Base-by-base conservation (phyloP, 352 stramenopile species). In the Pythium sp. region DNA sequence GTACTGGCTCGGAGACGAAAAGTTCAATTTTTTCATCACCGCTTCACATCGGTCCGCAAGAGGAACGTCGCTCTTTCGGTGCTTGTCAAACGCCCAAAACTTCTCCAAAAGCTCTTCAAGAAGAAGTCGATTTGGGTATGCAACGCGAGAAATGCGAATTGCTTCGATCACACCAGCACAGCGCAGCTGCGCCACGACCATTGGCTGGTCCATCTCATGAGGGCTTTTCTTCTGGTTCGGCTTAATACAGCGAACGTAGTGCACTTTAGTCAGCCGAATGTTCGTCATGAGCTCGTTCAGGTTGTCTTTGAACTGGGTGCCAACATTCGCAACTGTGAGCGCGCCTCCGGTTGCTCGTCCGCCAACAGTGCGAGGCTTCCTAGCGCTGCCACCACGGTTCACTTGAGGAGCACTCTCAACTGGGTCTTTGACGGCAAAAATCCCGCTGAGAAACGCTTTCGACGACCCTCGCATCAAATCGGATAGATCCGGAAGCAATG, bases 171-270 rank as follows among this genome's bases (percentile, higher is more conserved):
- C 97, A 78, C 98, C 98, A 74, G 96, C 96, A 72, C 99, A 99
- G 20, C 91, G 86, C 15, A 99, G 72, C 81, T 99, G 97, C 36
- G 98, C 93, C 15, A 98, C 91, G 6, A 98, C 87, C 79, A 98
- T 92, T 18, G 87, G 83, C 55, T 97, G 79, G 64, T 97, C 92
- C 76, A 99, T 86, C 74, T 83, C 77, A 4, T 71, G 68, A 2
- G 84, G 69, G 70, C 97, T 98, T 61, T 99, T 97, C 22, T 90
- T 83, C 70, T 98, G 95, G 77, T 99, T 99, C 1, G 98, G 97
- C 75, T 99, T 99, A 66, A 99, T 97, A 75, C 97, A 99, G n/a
- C 97, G 90, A 43, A 99, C 97, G 69, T 99, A 99, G 68, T 99
- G 97, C 1, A 98, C 95, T 61, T 98, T 92, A 5, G 96, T 99